Base-by-base conservation (phyloP, 2,329 filamentous ascomycete genomes). In the Aspergillus fructus region DNA sequence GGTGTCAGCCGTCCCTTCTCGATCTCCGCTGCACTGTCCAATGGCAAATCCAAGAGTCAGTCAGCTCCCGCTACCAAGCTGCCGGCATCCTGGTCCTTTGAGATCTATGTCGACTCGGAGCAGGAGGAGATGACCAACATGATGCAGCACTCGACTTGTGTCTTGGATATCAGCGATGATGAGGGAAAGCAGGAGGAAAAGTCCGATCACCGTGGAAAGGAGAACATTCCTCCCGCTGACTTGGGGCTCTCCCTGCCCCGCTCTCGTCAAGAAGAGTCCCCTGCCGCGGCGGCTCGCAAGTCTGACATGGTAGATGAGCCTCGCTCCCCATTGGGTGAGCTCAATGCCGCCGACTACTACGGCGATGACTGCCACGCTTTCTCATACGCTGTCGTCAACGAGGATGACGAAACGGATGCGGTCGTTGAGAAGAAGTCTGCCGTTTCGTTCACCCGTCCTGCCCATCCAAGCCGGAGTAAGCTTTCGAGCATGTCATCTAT, bases 81-180 rank as follows among this genome's bases (percentile, higher is more conserved):
- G 7, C 69, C 70, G 11, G 61, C 66, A 0, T 69, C 68, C 58
- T 97, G 92, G 93, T 89, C 89, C 79, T 97, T 99, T 71, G 89
- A 93, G 58, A 97, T 99, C 68, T 88, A 97, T 71, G 91, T 96
- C 71, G 93, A 99, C 74, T 91, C 90, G 0, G 85, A 89, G 7
- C 90, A 96, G 71, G 90, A 97, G 70, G 89, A 96, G 71, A 90
- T 94, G 75, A 91, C 92, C 66, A 97, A 96, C 68, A 79, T 96
- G 40, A 90, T 97, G 77, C 90, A 97, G 75, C 93, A 97, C 78
- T 89, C 89, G 55, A 93, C 93, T 7, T 88, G 89, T 62, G 87
- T 89, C 0, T 83, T 97, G 3, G 93, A 97, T 71, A 91, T 97
- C 68, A 91, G 87, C 64, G 93, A 91, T 21, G 93, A 96, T 66